Percentiles rank a stretch among this genome's conserved stretches.
These are phyloP conservation scores for Fusarium metavorans DNA, from an alignment of 2,329 filamentous ascomycete genomes.

Conservation along the genomic window DNA sequence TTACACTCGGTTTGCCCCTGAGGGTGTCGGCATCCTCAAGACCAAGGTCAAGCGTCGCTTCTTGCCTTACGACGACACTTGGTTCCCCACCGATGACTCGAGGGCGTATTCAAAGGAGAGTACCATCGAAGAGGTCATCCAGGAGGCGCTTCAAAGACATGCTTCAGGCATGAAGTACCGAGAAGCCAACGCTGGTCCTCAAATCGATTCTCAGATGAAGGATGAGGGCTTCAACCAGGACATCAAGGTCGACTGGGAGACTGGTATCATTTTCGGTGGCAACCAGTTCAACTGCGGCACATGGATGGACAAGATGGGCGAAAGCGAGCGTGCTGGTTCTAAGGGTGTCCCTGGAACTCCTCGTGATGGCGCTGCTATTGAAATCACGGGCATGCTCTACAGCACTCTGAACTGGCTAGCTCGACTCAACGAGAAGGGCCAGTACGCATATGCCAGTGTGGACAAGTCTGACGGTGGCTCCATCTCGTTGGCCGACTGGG, in stretches of 20 bases:
- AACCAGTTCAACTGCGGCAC: slow-evolving; percentile 96
- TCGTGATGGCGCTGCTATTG: slow-evolving; percentile 92
- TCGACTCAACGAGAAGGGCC: slow-evolving; percentile 72
- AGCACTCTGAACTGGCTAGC: slow-evolving; percentile 87
- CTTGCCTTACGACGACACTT: slow-evolving; percentile 94
- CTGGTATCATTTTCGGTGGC: slow-evolving; percentile 90
- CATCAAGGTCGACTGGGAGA: slow-evolving; percentile 90
- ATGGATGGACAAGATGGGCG: slow-evolving; percentile 99
- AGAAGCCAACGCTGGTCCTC: slow-evolving; percentile 91
- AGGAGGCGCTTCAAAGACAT: slow-evolving; percentile 93
- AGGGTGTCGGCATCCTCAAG: slow-evolving; percentile 79
- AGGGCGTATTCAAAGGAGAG: slow-evolving; percentile 88
- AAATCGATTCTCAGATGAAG: slow-evolving; percentile 93
- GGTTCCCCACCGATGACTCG: slow-evolving; percentile 84
- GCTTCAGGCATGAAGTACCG: slow-evolving; percentile 91
- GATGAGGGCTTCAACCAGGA: slow-evolving; percentile 92
- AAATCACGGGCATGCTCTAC: slow-evolving; percentile 94
- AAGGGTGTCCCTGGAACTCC: slow-evolving; percentile 97
- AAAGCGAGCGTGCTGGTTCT: slow-evolving; percentile 88
- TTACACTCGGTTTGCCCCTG: slow-evolving; percentile 83
- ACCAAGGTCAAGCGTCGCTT: slow-evolving; percentile 87
- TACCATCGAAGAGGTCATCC: slow-evolving; percentile 88
- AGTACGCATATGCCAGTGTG: slow-evolving; percentile 81
- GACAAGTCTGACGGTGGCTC: slow-evolving; percentile 69
- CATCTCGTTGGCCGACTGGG: slow-evolving; percentile 84